Percentiles rank a stretch among this genome's conserved stretches.
Conservation (phyloP, 768 basidiomycete species). For the Leccinum longicurvipes region DNA sequence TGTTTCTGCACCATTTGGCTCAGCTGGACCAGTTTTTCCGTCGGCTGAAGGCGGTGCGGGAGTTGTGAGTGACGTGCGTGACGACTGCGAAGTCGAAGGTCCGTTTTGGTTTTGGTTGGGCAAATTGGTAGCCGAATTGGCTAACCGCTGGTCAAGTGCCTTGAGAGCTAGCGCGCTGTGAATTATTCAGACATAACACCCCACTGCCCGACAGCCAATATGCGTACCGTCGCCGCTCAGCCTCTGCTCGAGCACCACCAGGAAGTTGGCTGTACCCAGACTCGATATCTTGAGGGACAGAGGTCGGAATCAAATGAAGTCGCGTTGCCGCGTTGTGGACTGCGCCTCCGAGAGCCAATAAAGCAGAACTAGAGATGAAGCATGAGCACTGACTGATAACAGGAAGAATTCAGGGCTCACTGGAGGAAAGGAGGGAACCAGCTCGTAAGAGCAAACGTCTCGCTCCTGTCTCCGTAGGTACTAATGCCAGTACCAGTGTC, state of each 20-base stretch:
- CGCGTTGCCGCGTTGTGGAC: slow-evolving; percentile 65
- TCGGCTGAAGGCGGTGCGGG: slow-evolving; percentile 35
- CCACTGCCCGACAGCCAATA: neutral
- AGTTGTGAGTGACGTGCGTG: slow-evolving; percentile 25
- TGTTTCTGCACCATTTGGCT: slow-evolving; percentile 18
- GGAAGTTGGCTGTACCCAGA: slow-evolving; percentile 74
- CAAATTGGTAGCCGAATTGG: slow-evolving; percentile 44
- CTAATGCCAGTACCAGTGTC: slow-evolving; percentile 60
- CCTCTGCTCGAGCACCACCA: slow-evolving; percentile 91
- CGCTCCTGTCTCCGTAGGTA: slow-evolving; percentile 91
- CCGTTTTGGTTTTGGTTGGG: slow-evolving; percentile 32
- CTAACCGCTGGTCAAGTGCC: slow-evolving; percentile 91
- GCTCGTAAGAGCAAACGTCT: slow-evolving; percentile 90
- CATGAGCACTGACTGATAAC: neutral
- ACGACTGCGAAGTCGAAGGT: slow-evolving; percentile 27
- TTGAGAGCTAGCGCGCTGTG: slow-evolving; percentile 91
- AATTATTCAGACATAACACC: slow-evolving; percentile 8
- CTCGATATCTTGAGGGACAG: slow-evolving; percentile 59
- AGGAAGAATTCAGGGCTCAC: slow-evolving; percentile 47
- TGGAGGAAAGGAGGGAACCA: slow-evolving; percentile 98
- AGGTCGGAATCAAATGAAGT: slow-evolving; percentile 71
- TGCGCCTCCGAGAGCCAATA: slow-evolving; percentile 63
- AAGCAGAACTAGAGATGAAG: slow-evolving; percentile 53
- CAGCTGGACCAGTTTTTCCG: slow-evolving; percentile 20
- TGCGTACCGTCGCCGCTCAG: slow-evolving; percentile 85